These are phyloP conservation scores for Naegleria fowleri DNA, from an alignment of 208 protist genomes.

Conservation along the genomic window DNA sequence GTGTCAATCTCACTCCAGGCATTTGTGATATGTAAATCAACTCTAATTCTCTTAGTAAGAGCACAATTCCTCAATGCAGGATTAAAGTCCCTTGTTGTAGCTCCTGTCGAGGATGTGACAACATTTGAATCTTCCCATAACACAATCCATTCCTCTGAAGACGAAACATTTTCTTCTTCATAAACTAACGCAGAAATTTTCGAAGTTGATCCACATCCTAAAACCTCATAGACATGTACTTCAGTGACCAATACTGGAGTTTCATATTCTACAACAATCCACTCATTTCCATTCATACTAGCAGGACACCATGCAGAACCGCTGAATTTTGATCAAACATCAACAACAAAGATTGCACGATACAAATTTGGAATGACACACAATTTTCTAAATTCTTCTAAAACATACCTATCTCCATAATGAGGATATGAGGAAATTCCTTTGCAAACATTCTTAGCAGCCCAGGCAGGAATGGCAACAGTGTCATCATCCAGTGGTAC, in stretches of 20 bases:
- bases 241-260: not conserved
- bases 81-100: not conserved
- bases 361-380: too few relatives aligned
- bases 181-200: not conserved
- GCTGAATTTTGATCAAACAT: not conserved
- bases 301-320: not conserved
- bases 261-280: not conserved
- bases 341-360: too few relatives aligned
- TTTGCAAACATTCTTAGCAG: not conserved
- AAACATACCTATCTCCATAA: not conserved
- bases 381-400: too few relatives aligned
- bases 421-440: not conserved
- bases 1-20: not conserved
- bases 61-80: not conserved
- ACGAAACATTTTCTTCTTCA: not conserved
- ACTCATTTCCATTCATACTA: not conserved
- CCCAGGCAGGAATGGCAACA: not conserved
- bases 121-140: not conserved
- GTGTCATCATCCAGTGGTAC: not conserved
- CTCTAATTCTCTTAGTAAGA: not conserved
- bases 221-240: not conserved
- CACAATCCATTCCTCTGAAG: not conserved
- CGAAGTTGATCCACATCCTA: not conserved
- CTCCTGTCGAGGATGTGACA: not conserved
- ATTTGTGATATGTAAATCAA: not conserved